Base-by-base conservation (phyloP, 2,329 filamentous ascomycete genomes). In the Camptophora hylomeconis region DNA sequence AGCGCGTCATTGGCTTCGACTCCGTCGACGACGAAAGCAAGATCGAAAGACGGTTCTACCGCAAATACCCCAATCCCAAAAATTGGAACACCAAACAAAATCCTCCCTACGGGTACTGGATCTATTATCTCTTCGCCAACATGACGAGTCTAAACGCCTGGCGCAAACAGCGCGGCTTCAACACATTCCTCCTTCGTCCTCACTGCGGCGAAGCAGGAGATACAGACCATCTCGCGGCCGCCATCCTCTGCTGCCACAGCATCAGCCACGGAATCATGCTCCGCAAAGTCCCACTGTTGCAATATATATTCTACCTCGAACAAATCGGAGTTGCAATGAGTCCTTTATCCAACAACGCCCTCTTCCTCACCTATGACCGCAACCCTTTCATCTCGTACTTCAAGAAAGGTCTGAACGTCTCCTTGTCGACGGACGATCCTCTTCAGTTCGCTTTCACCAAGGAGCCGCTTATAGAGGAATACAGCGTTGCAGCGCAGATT, bases 311-410 rank as follows among this genome's bases (percentile, higher is more conserved):
- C 60, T 98, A 98, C 47, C 72, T 98, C 12, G 86, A 98, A 49
- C 87, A 95, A 50, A 94, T 98, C 38, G 89, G 89, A 33, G 89
- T 98, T 39, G 89, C 89, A 37, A 98, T 98, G 89, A 95, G 87
- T n/a, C 89, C 89, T 2, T 67, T 98, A 24, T 93, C 84, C 54
- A 98, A 98, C 61, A 98, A 98, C 46, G 89, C 89, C 0, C 60
- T 98, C 17, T 98, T 98, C 59, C 61, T 98, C 29, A 84, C 87
- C 1, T 95, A 98, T 49, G 89, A 98, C 54, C 75, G 92, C 35
- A 98, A 98, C 45, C 89, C 89, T 0, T 98, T 93, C 57, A 68
- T 92, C 44, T 81, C 80, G 47, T 98, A 98, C 57, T 98, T 98
- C 63, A 79, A 81, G 49, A 76, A 89, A 31, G 89, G 89, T 0